Conservation (phyloP, 805 yeast genomes). For the Sugiyamaella chiloensis region DNA sequence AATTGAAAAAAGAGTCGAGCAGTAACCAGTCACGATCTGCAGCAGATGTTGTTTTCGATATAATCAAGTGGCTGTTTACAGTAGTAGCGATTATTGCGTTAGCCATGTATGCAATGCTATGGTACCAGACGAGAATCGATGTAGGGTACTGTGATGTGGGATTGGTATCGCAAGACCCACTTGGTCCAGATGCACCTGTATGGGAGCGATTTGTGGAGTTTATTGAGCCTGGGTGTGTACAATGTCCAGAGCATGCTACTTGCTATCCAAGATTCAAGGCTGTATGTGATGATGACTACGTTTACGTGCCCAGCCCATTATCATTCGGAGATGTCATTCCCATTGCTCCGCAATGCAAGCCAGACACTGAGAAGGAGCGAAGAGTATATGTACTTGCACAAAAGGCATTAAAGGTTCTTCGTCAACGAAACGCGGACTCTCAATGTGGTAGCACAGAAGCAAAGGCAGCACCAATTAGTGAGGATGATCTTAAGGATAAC, state of each 20-base stretch:
- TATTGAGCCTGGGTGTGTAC: conserved; percentile 60
- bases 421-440: conserved; percentile 62
- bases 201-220: conserved; percentile 38
- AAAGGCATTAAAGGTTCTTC: conserved; percentile 61
- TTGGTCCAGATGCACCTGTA: not conserved
- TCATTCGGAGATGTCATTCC: conserved; percentile 58
- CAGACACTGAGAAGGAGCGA: conserved; percentile 69
- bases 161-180: conserved; percentile 5
- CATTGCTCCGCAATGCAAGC: conserved; percentile 60
- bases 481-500: conserved; percentile 27
- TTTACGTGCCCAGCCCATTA: conserved; percentile 51
- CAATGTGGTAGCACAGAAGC: conserved; percentile 46
- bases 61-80: not conserved
- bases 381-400: conserved; percentile 60
- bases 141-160: conserved; percentile 70
- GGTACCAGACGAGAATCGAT: conserved; percentile 56
- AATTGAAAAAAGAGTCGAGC: not conserved
- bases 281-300: conserved; percentile 69
- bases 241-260: conserved; percentile 78
- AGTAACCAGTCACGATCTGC: not conserved
- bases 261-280: conserved; percentile 61
- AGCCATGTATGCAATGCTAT: conserved; percentile 52
- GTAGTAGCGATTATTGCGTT: conserved; percentile 32
- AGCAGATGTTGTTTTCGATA: not conserved
- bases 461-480: conserved; percentile 36